Base-by-base conservation (phyloP, 495 filamentous ascomycete genomes). In the Aspergillus homomorphus region DNA sequence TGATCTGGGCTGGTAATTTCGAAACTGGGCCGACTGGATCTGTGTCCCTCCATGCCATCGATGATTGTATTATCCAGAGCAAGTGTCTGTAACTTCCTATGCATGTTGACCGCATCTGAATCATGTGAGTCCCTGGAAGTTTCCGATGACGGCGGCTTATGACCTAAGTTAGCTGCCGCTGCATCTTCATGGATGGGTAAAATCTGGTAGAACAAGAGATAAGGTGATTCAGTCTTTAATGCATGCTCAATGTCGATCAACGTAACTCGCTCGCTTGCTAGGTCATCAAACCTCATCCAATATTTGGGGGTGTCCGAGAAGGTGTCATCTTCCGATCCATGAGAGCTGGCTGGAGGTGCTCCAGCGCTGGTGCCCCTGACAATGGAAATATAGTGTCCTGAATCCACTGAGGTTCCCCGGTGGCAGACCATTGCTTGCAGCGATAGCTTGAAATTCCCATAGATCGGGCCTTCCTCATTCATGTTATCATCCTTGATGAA, bases 181-280 rank as follows among this genome's bases (percentile, higher is more conserved):
- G 82, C 75, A 49, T 89, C 84, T 46, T 89, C 87, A 26, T 88
- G 83, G 60, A 95, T 89, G 0, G 93, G 94, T 38, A 91, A 80
- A 42, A 97, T 92, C 69, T 96, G 93, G 65, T 96, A 98, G 72
- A 97, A 96, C 0, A 98, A 75, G 2, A 98, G 81, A 63, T 98
- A 98, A 4, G 94, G 93, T 59, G 89, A 92, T 67, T 96, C 93
- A n/a, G 87, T 80, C 54, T 82, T 85, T 53, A 97, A 71, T 38
- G 84, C 80, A 57, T 89, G 77, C 51, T 91, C 86, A 54, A 94
- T 88, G 61, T 96, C 87, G 43, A 96, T 85, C 42, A 86, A 73
- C 2, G 76, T 78, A 3, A 96, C 88, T 42, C 94, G 82, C 43
- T 89, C 83, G 18, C 68, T 62, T 0, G 84, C 86, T 33, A 97